A percentile compares a stretch with the other conserved stretches of the same genome.
Evolutionary conservation across 371 early-diverging fungal species (phyloP).

Genomic region (Zychaea mexicana): DNA sequence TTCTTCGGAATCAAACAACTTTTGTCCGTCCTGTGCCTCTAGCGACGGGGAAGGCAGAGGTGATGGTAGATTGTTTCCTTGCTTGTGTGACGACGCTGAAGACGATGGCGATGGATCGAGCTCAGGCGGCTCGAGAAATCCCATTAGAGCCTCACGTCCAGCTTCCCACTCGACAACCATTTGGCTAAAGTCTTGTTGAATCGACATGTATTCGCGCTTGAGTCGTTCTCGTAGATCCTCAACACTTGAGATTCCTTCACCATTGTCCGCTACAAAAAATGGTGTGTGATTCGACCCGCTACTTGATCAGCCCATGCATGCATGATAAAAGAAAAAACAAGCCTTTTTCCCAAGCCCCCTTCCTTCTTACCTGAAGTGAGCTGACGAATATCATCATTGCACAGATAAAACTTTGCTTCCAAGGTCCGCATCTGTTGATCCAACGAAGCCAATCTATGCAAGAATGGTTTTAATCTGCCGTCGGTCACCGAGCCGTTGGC

Average conservation of each 20-base stretch:
- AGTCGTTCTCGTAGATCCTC: conserved; percentile 23
- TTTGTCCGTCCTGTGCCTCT: conserved; percentile 6
- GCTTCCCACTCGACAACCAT: conserved; percentile 46
- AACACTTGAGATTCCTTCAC: background rate
- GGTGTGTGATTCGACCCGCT: background rate
- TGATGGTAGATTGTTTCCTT: conserved; percentile 14
- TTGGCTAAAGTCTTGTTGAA: conserved; percentile 38
- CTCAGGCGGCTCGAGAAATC: conserved; percentile 29
- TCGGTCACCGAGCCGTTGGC: conserved; percentile 13
- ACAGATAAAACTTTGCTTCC: conserved; percentile 52
- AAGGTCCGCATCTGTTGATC: conserved; percentile 49
- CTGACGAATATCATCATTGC: conserved; percentile 46
- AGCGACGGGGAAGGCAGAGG: conserved; percentile 20
- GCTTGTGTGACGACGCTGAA: conserved; percentile 12
- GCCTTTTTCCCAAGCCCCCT: background rate
- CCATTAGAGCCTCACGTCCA: conserved; percentile 33
- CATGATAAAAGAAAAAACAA: background rate
- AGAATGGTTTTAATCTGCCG: conserved; percentile 31
- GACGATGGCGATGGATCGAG: conserved; percentile 20
- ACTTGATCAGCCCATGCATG: background rate
- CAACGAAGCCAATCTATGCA: conserved; percentile 42
- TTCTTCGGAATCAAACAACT: conserved; percentile 37
- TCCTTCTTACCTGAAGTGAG: conserved; percentile 37
- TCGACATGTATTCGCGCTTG: conserved; percentile 36
- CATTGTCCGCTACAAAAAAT: background rate